Percentiles rank a stretch among this genome's conserved stretches.
These are phyloP conservation scores for Penicillium sp. DNA, from an alignment of 2,329 filamentous ascomycete species.

Conservation along the genomic window DNA sequence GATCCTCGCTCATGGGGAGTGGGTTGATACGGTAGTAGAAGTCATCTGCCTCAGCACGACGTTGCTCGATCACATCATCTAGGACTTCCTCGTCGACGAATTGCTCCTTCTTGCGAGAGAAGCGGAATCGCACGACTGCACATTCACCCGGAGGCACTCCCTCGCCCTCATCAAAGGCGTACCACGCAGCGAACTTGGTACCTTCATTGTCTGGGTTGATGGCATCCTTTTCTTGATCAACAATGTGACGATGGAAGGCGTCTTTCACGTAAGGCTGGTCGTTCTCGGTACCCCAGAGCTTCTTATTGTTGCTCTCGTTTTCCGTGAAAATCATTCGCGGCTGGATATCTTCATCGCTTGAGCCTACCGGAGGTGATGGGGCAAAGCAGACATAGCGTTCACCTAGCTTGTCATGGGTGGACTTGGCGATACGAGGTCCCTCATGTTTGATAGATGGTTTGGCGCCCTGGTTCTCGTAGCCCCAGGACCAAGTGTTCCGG, in stretches of 20 bases:
- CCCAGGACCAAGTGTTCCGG: conserved; percentile 97
- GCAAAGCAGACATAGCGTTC: conserved; percentile 83
- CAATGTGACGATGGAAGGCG: conserved; percentile 87
- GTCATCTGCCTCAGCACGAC: conserved; percentile 88
- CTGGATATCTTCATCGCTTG: conserved; percentile 78
- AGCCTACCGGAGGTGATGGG: conserved; percentile 83
- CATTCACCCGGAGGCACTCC: conserved; percentile 90
- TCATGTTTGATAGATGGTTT: conserved; percentile 78
- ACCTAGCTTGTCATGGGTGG: conserved; percentile 79
- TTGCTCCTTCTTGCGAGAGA: conserved; percentile 74
- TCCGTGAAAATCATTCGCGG: conserved; percentile 90
- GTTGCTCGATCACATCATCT: conserved; percentile 85
- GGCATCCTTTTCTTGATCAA: conserved; percentile 76
- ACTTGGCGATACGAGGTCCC: conserved; percentile 70
- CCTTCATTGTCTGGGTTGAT: conserved; percentile 80
- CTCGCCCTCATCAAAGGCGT: conserved; percentile 84
- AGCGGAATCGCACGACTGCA: conserved; percentile 89
- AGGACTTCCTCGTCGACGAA: conserved; percentile 93
- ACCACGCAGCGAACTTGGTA: conserved; percentile 92
- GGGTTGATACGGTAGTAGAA: conserved; percentile 95
- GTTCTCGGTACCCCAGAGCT: conserved; percentile 78
- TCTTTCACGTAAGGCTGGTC: conserved; percentile 88
- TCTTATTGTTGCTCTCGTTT: conserved; percentile 87
- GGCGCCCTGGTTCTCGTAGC: conserved; percentile 71
- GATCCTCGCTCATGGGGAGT: conserved; percentile 88